These are phyloP conservation scores for Orbilia javanica DNA, from an alignment of 2,329 filamentous ascomycete species.

Conservation along the genomic window DNA sequence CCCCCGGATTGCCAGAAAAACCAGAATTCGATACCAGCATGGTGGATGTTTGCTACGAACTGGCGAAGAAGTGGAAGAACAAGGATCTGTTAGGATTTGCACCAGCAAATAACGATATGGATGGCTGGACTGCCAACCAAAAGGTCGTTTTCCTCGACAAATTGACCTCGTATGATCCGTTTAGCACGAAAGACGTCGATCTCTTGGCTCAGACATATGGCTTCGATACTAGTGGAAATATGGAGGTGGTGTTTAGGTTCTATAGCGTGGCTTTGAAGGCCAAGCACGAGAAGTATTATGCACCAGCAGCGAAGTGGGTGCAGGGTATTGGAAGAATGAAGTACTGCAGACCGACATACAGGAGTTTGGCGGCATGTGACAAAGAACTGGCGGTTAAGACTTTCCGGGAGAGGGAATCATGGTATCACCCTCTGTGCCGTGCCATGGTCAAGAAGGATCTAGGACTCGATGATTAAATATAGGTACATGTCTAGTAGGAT, in stretches of 20 bases:
- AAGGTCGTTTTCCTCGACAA: slow-evolving; percentile 89
- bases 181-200: slow-evolving; percentile 76
- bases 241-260: slow-evolving; percentile 85
- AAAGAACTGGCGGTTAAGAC: slow-evolving; percentile 80
- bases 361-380: slow-evolving; percentile 80
- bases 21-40: slow-evolving; percentile 90
- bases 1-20: slow-evolving; percentile 84
- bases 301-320: slow-evolving; percentile 79
- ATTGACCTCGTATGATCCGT: slow-evolving; percentile 75
- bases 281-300: slow-evolving; percentile 76
- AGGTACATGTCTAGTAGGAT: no score
- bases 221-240: slow-evolving; percentile 80
- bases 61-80: slow-evolving; percentile 84
- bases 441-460: slow-evolving; percentile 89
- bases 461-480: slow-evolving; percentile 63
- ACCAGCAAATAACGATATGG: slow-evolving; percentile 77
- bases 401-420: slow-evolving; percentile 87
- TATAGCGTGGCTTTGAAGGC: slow-evolving; percentile 82
- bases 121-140: slow-evolving; percentile 84
- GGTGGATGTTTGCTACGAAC: slow-evolving; percentile 84
- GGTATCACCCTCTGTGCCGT: slow-evolving; percentile 95
- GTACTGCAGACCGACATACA: slow-evolving; percentile 89
- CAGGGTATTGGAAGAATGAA: slow-evolving; percentile 94
- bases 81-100: slow-evolving; percentile 66
- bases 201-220: slow-evolving; percentile 81